phyloP scores from a whole-genome alignment of 169 alveolate species.

The Plasmodium inui region DNA sequence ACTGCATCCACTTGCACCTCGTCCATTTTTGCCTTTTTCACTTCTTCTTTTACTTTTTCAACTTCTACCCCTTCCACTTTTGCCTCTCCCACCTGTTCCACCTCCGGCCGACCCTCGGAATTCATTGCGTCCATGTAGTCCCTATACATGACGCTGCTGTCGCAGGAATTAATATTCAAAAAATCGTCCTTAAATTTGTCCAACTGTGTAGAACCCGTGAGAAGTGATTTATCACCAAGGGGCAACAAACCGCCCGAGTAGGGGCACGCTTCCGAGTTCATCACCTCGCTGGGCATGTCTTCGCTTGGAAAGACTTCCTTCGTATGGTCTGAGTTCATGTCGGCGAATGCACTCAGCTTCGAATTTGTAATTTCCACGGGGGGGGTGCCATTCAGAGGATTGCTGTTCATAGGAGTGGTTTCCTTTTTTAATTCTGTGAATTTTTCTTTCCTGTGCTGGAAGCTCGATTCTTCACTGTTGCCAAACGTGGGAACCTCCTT shows the following conservation, averaged over 20 bases:
- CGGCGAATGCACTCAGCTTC: not conserved
- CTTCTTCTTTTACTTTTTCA: not conserved
- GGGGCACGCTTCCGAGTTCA: not conserved
- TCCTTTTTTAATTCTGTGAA: slow-evolving; percentile 30
- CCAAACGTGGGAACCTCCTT: not conserved
- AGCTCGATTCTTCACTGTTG: not conserved
- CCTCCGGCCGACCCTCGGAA: not conserved
- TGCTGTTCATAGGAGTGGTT: not conserved
- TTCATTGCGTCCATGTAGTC: not conserved
- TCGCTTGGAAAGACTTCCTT: not conserved
- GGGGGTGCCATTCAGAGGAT: not conserved
- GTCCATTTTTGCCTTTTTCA: not conserved
- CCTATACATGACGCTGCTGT: not conserved
- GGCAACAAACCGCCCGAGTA: not conserved
- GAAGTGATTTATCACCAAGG: not conserved
- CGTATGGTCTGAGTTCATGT: not conserved
- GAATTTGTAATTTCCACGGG: not conserved
- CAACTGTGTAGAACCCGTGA: not conserved
- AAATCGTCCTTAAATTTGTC: not conserved
- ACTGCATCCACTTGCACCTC: not conserved
- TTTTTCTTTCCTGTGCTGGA: slow-evolving; percentile 4
- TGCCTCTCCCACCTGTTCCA: not conserved
- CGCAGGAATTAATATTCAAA: not conserved
- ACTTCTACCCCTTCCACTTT: not conserved
- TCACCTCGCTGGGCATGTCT: not conserved